Percentiles rank a stretch among this genome's conserved stretches.
These are phyloP conservation scores for Candida parachauliodes DNA, from an alignment of 805 yeast species.

Conservation along the genomic window DNA sequence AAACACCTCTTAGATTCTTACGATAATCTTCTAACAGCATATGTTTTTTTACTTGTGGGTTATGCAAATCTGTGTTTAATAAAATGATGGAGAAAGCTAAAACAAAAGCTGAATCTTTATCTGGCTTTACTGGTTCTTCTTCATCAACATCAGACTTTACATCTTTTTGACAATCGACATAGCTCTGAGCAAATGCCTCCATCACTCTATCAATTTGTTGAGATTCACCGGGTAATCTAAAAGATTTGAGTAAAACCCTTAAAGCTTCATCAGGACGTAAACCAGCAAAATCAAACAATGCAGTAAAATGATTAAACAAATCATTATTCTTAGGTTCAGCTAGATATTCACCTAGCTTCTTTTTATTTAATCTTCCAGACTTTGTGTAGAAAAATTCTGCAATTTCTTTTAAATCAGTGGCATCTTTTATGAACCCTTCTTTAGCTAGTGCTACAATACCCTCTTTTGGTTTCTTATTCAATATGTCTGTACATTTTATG, in stretches of 20 bases:
- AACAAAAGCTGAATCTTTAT: constrained; percentile 82
- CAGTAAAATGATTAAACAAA: constrained; percentile 62
- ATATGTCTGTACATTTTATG: constrained; percentile 65
- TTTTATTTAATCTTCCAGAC: constrained; percentile 82
- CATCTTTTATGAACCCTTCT: constrained; percentile 55
- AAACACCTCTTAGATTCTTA: constrained; percentile 75
- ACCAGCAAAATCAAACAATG: constrained; percentile 67
- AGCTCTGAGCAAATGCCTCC: constrained; percentile 79
- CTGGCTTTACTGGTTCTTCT: constrained; percentile 55
- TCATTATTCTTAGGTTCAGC: constrained; percentile 69
- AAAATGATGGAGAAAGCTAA: constrained; percentile 88
- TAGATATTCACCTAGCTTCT: constrained; percentile 78
- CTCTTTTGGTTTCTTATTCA: constrained; percentile 74
- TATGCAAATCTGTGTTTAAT: constrained; percentile 92
- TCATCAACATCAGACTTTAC: constrained; percentile 8
- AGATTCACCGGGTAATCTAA: constrained; percentile 95
- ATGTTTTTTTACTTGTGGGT: constrained; percentile 86
- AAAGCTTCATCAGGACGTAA: constrained; percentile 91
- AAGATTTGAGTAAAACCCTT: constrained; percentile 73
- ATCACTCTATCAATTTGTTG: constrained; percentile 93
- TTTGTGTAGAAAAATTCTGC: constrained; percentile 75
- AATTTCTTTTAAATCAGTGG: constrained; percentile 52
- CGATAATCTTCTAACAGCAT: constrained; percentile 86
- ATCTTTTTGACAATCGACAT: constrained; percentile 57
- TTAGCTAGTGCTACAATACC: constrained; percentile 68